Evolutionary conservation across 2,329 filamentous ascomycete genomes (phyloP).

Genomic region (Macrophomina tecta): DNA sequence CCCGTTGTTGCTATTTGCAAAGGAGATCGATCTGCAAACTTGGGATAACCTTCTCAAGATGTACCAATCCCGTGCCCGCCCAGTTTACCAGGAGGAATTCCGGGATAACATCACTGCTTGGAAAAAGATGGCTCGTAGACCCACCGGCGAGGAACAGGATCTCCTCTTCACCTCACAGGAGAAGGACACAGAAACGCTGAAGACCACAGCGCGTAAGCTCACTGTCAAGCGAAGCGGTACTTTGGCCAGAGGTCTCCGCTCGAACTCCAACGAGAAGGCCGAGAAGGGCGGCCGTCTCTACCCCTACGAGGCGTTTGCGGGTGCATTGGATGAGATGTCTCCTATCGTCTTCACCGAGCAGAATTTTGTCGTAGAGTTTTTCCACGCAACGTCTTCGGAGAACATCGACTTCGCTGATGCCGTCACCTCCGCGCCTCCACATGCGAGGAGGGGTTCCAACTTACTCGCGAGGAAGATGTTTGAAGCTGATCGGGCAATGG

Average conservation of each 20-base stretch:
- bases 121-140: slow-evolving; percentile 79
- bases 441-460: slow-evolving; percentile 73
- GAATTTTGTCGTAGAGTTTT: slow-evolving; percentile 96
- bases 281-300: slow-evolving; percentile 70
- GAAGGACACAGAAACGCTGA: slow-evolving; percentile 81
- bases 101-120: slow-evolving; percentile 76
- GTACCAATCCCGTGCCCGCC: slow-evolving; percentile 78
- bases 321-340: slow-evolving; percentile 79
- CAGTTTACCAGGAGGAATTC: slow-evolving; percentile 83
- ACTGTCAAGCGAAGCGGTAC: slow-evolving; percentile 95
- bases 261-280: slow-evolving; percentile 68
- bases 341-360: slow-evolving; percentile 90
- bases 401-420: slow-evolving; percentile 83
- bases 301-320: slow-evolving; percentile 81
- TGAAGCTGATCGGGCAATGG: slow-evolving; percentile 86
- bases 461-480: slow-evolving; percentile 76
- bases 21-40: slow-evolving; percentile 79
- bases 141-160: slow-evolving; percentile 77
- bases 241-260: slow-evolving; percentile 74
- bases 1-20: slow-evolving; percentile 83
- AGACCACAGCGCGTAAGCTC: slow-evolving; percentile 76
- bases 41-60: slow-evolving; percentile 81
- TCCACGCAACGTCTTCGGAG: slow-evolving; percentile 88
- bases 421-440: slow-evolving; percentile 69
- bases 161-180: slow-evolving; percentile 90